Evolutionary conservation across 768 basidiomycete species (phyloP), one percentile per base, ranked within the genome.

Genomic region (Tephrocybe sp.): DNA sequence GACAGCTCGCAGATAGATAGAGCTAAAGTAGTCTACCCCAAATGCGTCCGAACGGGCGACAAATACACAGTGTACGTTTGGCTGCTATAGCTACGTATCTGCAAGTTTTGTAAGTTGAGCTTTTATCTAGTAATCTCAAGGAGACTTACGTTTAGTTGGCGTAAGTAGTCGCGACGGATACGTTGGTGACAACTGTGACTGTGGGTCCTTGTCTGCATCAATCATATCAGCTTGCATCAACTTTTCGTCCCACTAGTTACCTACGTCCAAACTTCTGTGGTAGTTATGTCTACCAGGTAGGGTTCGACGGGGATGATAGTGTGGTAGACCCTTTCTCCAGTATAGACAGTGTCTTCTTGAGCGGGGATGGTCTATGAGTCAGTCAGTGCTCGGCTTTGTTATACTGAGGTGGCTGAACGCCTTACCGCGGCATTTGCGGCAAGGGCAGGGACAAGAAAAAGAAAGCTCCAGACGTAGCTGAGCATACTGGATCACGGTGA

Each of bases 201-300:
- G 44, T 20, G 2, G 46, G 46, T 9, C 46, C 46, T 48, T 48
- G 46, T 26, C 46, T 48, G 13, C 31, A 33, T 33, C 5, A 19
- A 9, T 39, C 39, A n/a, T n/a, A 19, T 39, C 39, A 39, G 16
- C 9, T 4, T 31, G 8, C 35, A n/a, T 7, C 13, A 1, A 20
- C n/a, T 16, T 9, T 16, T 23, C 22, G 32, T 2, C 35, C 2
- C 7, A 4, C n/a, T 23, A 35, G 26, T 8, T 22, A 62, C 68
- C 58, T 52, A 69, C 67, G 68, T 70, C 69, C 69, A 70, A 19
- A 54, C 49, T 16, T 64, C 22, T 16, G 62, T 62, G n/a, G 58
- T 58, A 2, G 69, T 69, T n/a, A 34, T 48, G 17, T 63, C 59
- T 13, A 67, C 56, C 38, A 70, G 50, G 52, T 53, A 70, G 2